Evolutionary conservation across 345 rosid species (phyloP), one percentile per base, ranked within the genome.

Genomic region (Diplotaxis tenuifolia): DNA sequence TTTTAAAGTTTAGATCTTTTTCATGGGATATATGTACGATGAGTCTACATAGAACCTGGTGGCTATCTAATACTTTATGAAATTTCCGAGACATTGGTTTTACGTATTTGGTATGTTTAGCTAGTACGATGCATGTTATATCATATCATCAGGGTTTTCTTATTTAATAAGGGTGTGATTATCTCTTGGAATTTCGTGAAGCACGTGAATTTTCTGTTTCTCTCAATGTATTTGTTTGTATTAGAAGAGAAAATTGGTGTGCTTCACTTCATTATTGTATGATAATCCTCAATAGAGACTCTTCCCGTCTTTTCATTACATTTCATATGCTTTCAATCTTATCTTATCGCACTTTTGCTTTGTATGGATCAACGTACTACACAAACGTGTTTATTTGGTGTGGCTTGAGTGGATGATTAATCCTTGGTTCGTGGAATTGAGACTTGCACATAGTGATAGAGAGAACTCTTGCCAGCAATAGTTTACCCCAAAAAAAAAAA

Each of bases 181-280:
- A 68, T 76, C 71, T 58, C 62, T 57, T 49, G 0, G n/a, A 47
- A 62, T 45, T 20, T 69, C 64, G 77, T 77, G 81, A 77, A 77
- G 81, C 77, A 77, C 73, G 56, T 72, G 65, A 77, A 77, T 77
- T 77, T 77, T 67, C 73, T 66, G 69, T 77, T 65, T 77, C 73
- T 77, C 52, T 60, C 76, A 45, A 15, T 6, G 50, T 45, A 61
- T 66, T 57, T 67, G 28, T 12, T 72, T 72, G 76, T 71, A 72
- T 12, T 60, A 60, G 81, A 71, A 59, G 68, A 65, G 77, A 72
- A 77, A 72, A 77, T 77, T 77, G 29, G 50, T 72, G 81, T 60
- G 77, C 77, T 77, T 72, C 81, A 77, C 73, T 77, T 72, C 29
- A 59, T 59, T 45, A 23, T 47, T 70, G 67, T 70, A 76, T 9